Percentiles rank a stretch among this genome's conserved stretches.
These are phyloP conservation scores for Solanum phureja DNA, from an alignment of 257 asterid genomes.

Conservation along the genomic window DNA sequence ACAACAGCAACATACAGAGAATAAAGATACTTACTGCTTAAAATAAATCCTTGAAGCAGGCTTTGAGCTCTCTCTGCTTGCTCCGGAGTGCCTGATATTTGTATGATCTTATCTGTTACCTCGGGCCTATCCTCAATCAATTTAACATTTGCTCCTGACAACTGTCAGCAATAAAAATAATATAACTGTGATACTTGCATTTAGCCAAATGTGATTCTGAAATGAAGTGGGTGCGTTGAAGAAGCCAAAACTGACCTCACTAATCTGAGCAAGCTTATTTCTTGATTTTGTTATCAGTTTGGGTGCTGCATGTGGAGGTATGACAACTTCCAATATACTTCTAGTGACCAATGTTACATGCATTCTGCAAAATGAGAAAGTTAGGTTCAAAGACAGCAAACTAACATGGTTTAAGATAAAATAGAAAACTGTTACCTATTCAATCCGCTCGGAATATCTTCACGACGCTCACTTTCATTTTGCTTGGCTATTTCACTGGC, in stretches of 20 bases:
- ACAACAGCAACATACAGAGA: neutral
- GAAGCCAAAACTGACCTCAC: constrained; percentile 48
- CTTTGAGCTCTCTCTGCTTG: constrained; percentile 98
- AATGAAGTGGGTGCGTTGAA: neutral
- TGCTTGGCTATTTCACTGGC: constrained; percentile 35
- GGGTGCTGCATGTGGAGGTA: constrained; percentile 75
- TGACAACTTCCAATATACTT: constrained; percentile 78
- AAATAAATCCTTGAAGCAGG: constrained; percentile 90
- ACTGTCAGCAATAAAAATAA: constrained; percentile 25
- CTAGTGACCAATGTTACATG: constrained; percentile 75
- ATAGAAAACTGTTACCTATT: constrained; percentile 35
- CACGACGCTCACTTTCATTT: constrained; percentile 51
- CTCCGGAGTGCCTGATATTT: constrained; percentile 87
- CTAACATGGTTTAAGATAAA: neutral
- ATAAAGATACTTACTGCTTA: constrained; percentile 62
- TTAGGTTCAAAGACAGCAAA: neutral
- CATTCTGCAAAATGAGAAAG: constrained; percentile 24
- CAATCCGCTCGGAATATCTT: constrained; percentile 49
- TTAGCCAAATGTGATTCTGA: neutral
- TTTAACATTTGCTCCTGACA: constrained; percentile 84
- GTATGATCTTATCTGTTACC: constrained; percentile 55
- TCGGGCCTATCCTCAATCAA: constrained; percentile 65
- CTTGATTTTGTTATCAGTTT: constrained; percentile 63
- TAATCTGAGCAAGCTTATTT: constrained; percentile 66
- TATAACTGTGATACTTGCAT: neutral